Conservation (phyloP, 495 filamentous ascomycete genomes). For the Penicillium cinerascens region DNA sequence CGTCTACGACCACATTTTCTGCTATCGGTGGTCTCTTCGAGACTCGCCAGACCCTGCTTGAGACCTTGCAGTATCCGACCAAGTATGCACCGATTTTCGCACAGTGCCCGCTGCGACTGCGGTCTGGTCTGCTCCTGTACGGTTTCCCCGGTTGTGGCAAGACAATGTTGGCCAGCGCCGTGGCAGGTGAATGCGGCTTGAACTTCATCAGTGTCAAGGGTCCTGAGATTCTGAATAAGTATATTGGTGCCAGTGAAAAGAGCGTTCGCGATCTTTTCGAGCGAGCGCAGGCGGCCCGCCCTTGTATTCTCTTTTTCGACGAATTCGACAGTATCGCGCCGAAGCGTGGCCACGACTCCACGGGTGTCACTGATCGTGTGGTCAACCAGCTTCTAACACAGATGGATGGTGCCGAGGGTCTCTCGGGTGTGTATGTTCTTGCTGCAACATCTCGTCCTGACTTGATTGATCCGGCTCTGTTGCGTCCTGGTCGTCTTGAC, state of each 20-base stretch:
- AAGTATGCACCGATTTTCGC: conserved; percentile 98
- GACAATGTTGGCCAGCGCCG: conserved; percentile 86
- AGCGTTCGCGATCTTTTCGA: conserved; percentile 92
- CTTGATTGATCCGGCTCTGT: conserved; percentile 86
- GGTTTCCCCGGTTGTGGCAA: conserved; percentile 96
- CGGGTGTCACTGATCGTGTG: conserved; percentile 95
- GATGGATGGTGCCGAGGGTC: conserved; percentile 97
- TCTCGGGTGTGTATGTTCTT: conserved; percentile 92
- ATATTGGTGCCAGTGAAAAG: conserved; percentile 95
- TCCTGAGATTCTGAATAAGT: conserved; percentile 97
- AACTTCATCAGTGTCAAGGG: conserved; percentile 99
- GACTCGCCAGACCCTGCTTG: conserved; percentile 81
- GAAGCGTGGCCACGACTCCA: conserved; percentile 93
- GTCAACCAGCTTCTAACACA: conserved; percentile 97
- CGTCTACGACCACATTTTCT: conserved; percentile 80
- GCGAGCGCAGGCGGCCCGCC: conserved; percentile 80
- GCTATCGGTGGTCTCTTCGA: conserved; percentile 85
- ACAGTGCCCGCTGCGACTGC: conserved; percentile 85
- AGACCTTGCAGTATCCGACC: conserved; percentile 95
- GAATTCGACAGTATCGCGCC: conserved; percentile 97
- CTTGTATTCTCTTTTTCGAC: conserved; percentile 95
- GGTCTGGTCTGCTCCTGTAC: conserved; percentile 88
- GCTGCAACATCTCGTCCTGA: conserved; percentile 90
- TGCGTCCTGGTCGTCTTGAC: conserved; percentile 86
- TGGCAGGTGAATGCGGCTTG: conserved; percentile 91